Percentiles rank a stretch among this genome's conserved stretches.
These are phyloP conservation scores for Talaromyces stipitatus DNA, from an alignment of 495 filamentous ascomycete species.

Conservation along the genomic window DNA sequence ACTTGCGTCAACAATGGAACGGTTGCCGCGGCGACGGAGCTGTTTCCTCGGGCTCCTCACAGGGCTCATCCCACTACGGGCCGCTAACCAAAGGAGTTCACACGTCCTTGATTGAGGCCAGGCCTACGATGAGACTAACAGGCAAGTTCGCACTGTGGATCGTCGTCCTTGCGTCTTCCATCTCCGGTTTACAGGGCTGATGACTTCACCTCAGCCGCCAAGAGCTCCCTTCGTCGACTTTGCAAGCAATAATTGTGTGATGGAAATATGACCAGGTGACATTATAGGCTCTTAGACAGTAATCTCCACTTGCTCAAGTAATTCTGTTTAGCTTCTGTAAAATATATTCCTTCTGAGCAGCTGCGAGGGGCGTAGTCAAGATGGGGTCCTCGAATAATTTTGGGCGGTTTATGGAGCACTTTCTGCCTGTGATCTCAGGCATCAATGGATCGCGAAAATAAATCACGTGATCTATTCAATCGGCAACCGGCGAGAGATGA, in stretches of 20 bases:
- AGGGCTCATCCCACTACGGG: not conserved
- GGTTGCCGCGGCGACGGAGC: constrained; percentile 4
- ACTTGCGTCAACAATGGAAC: constrained; percentile 6
- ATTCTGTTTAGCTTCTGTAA: not conserved
- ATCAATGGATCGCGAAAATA: not conserved
- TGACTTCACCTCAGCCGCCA: not conserved
- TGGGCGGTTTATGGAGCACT: too few species aligned
- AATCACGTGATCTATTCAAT: not conserved
- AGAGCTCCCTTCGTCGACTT: not conserved
- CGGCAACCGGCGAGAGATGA: not conserved
- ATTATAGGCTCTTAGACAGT: not conserved
- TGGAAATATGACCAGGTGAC: not conserved
- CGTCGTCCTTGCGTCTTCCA: constrained; percentile 6
- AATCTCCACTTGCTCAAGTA: not conserved
- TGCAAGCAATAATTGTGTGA: not conserved
- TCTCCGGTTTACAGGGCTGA: not conserved
- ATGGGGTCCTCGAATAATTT: too few species aligned
- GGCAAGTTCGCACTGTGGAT: not conserved
- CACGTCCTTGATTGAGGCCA: not conserved
- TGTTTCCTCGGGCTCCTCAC: not conserved
- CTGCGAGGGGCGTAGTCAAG: not conserved
- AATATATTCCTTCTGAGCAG: not conserved
- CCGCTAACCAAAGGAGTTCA: not conserved
- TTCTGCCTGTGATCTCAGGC: not conserved
- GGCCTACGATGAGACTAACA: not conserved